Base-by-base conservation (phyloP, 345 rosid genomes). In the Eucalyptus sideroxylon region DNA sequence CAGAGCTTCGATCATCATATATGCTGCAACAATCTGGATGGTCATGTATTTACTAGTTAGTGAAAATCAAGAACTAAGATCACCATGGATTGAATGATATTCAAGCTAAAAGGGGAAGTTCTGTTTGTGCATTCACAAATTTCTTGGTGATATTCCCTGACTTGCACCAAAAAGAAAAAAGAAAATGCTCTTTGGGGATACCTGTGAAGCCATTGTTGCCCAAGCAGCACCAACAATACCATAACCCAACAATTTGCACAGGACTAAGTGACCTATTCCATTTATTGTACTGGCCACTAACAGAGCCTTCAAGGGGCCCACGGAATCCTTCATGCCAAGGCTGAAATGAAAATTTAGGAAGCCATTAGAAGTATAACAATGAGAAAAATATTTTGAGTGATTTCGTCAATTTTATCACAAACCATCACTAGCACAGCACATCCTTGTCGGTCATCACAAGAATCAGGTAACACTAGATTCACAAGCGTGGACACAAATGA, bases 201-300 rank as follows among this genome's bases (percentile, higher is more conserved):
- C 99, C 92, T 98, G 99, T 69, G 99, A 98, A 72, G 91, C 93
- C 94, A 95, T 92, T 60, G 99, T 96, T 53, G 98, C 97, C 98
- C 96, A 97, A 88, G 99, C 99, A 53, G 99, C 99, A 77, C 99
- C 99, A n/a, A 95, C 94, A 82, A 97, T 95, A 67, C 99, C 99
- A 87, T 94, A 96, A 86, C 97, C 98, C 89, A 97, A 92, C 91
- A 94, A 93, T 72, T 92, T 94, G 93, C 99, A 98, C 86, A 98
- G 92, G 90, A 95, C 93, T 89, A 96, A 88, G 89, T 95, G 98
- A 88, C 99, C 99, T 49, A 95, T 90, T 69, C 95, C 97, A 92
- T 98, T 98, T 88, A 98, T 93, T 88, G 92, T 90, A 88, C 96
- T 97, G 87, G 98, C 95, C 87, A 93, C 96, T n/a, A 93, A 94